Base-by-base conservation (phyloP, 116 monocot species). In the Cymodocea nodosa region DNA sequence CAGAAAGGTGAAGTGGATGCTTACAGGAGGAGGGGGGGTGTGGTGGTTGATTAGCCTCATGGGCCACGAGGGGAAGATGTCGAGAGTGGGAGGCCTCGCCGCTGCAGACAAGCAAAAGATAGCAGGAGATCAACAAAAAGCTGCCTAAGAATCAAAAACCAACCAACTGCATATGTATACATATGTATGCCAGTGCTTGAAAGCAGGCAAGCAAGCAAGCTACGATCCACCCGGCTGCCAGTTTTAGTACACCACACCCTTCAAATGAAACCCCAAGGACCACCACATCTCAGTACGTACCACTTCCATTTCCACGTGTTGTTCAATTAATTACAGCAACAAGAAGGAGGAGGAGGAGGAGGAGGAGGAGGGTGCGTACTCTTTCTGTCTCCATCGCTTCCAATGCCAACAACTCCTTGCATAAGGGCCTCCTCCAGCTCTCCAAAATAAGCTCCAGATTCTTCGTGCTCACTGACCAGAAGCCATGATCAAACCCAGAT, bases 21-120 rank as follows among this genome's bases (percentile, higher is more conserved):
- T 30, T 30, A 30, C 30, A 30, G 30, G 30, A 3, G 30, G 30
- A 30, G 30, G 30, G 30, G 30, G 30, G 1, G 30, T 1, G 30
- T 30, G 30, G 30, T 3, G 30, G 30, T 1, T 80, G 82, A 36
- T 77, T 82, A 56, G 75, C 80, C 87, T 82, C 80, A 92, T 84
- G 67, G 92, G 92, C 92, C 87, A 92, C 24, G 92, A 87, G 18
- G 92, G 92, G 78, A 92, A 92, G 73, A 92, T 92, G 58, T 92
- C 92, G 64, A 92, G 87, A 64, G 92, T 92, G 14, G 86, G 84
- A 53, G 82, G 91, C 58, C 78, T 74, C 37, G 67, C 52, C 37
- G 86, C 86, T 84, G 86, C 82, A 48, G 25, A 66, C 61, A 50
- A 68, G 59, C 75, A 75, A 63, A 64, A 74, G 71, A 67, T 73